Evolutionary conservation across 2,329 filamentous ascomycete genomes (phyloP), one percentile per base, ranked within the genome.

Genomic region (Coniochaeta sp.): DNA sequence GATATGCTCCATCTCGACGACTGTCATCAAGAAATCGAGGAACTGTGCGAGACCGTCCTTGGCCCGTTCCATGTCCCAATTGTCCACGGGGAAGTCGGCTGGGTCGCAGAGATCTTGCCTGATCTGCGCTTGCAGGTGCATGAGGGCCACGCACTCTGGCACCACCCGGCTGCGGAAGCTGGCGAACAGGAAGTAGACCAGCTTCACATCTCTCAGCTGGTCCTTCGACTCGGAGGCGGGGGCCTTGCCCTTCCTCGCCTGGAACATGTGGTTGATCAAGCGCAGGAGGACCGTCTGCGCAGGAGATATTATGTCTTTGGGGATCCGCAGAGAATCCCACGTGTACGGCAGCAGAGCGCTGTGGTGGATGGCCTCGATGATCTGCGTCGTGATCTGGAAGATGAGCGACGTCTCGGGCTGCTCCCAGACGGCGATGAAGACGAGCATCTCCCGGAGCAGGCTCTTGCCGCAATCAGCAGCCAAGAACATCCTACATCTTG

Each of bases 361-460:
- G 65, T 93, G 89, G 58, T 97, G 86, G 55, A 97, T 90, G 0
- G 93, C 91, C 71, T 96, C 91, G 75, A 97, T 91, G 62, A 98
- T 96, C 73, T 97, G 93, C 52, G 92, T 89, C 73, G 96, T 97
- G 72, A 97, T 91, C 72, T 96, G 93, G 78, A 96, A 97, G 69
- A 97, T 96, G 40, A 96, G 85, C 63, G 96, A 92, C 62, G 93
- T 89, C 71, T 98, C 93, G 44, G 91, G 89, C 68, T 97, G 87
- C 70, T 97, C 93, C 93, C 93, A 98, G 9, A 96, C 93, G 6
- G 93, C 93, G 64, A 97, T 96, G 72, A 97, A 97, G 61, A 98
- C 96, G 50, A 98, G 80, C 68, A 98, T 84, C 72, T 98, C 93
- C 60, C 93, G 83, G 1, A 98, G 79, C 4, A 98, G 79, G 69